Conservation (phyloP, 306 rosid genomes). For the Quercus dentata region DNA sequence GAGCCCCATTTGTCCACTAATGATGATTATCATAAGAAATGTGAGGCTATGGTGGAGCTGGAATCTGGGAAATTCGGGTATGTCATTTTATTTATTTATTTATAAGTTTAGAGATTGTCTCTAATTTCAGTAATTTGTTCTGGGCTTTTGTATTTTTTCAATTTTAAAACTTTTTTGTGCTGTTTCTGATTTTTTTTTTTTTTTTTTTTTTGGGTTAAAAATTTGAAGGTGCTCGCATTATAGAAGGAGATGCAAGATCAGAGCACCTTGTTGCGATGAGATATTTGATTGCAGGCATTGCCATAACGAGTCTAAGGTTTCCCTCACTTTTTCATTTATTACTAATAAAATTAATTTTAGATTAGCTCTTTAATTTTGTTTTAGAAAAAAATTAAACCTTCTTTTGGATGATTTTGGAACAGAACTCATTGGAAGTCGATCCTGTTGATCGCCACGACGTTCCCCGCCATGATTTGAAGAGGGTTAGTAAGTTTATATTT, state of each 20-base stretch:
- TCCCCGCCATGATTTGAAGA: slow-evolving; percentile 74
- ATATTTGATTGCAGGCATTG: slow-evolving; percentile 50
- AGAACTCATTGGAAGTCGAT: slow-evolving; percentile 62
- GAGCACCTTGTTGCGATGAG: slow-evolving; percentile 55
- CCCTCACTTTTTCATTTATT: neutral
- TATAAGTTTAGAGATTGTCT: too few relatives aligned
- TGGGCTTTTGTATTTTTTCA: neutral
- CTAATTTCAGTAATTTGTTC: neutral
- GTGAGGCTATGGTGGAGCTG: neutral
- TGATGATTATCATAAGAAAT: neutral
- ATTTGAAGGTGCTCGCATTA: slow-evolving; percentile 41
- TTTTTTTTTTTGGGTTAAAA: neutral
- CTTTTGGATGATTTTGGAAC: neutral
- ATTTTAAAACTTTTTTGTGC: neutral
- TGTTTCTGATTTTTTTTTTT: neutral
- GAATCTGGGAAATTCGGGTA: slow-evolving; percentile 37
- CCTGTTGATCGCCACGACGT: slow-evolving; percentile 57
- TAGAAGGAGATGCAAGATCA: slow-evolving; percentile 45
- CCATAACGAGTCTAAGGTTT: slow-evolving; percentile 47
- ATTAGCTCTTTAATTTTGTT: neutral
- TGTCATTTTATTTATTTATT: neutral
- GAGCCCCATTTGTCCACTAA: slow-evolving; percentile 10
- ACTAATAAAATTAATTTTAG: neutral
- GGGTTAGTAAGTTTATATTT: slow-evolving; percentile 29
- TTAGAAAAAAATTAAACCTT: neutral